Evolutionary conservation across 495 filamentous ascomycete species (phyloP).

Genomic region (Penicillium waksmanii): DNA sequence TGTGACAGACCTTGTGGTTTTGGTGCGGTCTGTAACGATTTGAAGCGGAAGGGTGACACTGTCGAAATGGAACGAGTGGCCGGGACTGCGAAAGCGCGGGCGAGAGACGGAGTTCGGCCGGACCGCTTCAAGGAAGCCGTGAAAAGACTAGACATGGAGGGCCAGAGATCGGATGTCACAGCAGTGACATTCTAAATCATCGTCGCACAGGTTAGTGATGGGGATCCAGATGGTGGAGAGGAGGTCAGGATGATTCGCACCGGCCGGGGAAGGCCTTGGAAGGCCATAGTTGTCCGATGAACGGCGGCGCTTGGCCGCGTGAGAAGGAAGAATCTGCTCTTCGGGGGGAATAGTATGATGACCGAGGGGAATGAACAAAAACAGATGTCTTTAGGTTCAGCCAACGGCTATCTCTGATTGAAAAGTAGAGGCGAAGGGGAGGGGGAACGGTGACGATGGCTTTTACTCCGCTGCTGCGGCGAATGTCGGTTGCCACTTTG

Average conservation of each 20-base stretch:
- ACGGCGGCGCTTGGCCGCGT: conserved; percentile 49
- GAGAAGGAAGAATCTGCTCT: conserved; percentile 28
- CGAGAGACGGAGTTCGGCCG: conserved; percentile 20
- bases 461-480: conserved; percentile 38
- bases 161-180: conserved; percentile 49
- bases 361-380: conserved; percentile 9
- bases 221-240: neutral
- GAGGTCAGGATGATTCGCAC: conserved; percentile 29
- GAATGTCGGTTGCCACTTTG: conserved; percentile 42
- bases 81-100: conserved; percentile 20
- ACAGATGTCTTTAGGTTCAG: conserved; percentile 19
- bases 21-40: conserved; percentile 25
- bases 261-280: conserved; percentile 47
- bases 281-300: conserved; percentile 51
- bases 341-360: conserved; percentile 8
- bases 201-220: conserved; percentile 19
- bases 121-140: conserved; percentile 40
- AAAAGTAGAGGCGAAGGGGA: conserved; percentile 19
- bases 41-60: conserved; percentile 34
- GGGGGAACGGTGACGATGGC: conserved; percentile 23
- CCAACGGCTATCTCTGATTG: conserved; percentile 35
- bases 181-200: conserved; percentile 39
- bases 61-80: conserved; percentile 44
- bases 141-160: conserved; percentile 46
- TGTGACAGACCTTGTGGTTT: conserved; percentile 30